A percentile compares a stretch with the other conserved stretches of the same genome.
Conservation (phyloP, 768 basidiomycete genomes). For the Leccinum subgranulosum region DNA sequence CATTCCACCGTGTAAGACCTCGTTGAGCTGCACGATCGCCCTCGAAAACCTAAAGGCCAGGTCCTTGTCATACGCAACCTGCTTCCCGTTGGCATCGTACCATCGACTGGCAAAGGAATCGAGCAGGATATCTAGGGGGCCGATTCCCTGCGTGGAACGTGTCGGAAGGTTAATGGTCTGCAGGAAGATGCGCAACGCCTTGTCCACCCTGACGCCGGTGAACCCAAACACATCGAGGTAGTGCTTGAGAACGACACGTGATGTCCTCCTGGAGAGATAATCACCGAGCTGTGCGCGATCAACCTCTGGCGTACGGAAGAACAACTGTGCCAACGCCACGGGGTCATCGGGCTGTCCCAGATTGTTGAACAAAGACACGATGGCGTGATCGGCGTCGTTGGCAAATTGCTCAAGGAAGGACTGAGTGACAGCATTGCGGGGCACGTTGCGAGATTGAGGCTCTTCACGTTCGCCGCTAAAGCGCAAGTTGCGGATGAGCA, state of each 20-base stretch:
- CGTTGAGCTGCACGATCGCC: slow-evolving; percentile 85
- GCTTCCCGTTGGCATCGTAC: slow-evolving; percentile 82
- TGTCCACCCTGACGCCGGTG: slow-evolving; percentile 77
- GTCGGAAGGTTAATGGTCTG: slow-evolving; percentile 69
- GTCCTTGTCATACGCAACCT: slow-evolving; percentile 80
- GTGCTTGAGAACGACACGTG: slow-evolving; percentile 72
- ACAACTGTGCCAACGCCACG: slow-evolving; percentile 66
- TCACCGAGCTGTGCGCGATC: slow-evolving; percentile 82
- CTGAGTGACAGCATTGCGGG: slow-evolving; percentile 61
- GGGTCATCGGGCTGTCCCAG: slow-evolving; percentile 61
- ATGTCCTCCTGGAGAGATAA: slow-evolving; percentile 72
- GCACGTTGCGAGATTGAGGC: slow-evolving; percentile 43
- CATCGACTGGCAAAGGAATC: slow-evolving; percentile 85
- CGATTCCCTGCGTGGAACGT: slow-evolving; percentile 31
- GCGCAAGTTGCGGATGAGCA: slow-evolving; percentile 67
- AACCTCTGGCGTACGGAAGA: slow-evolving; percentile 82
- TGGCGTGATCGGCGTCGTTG: slow-evolving; percentile 76
- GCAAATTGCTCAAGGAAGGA: slow-evolving; percentile 79
- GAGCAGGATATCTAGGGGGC: slow-evolving; percentile 56
- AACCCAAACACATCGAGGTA: slow-evolving; percentile 87
- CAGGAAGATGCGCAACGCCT: slow-evolving; percentile 85
- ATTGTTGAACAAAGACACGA: slow-evolving; percentile 65
- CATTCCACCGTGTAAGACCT: slow-evolving; percentile 76
- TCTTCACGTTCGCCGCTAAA: slow-evolving; percentile 71
- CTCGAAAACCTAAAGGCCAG: slow-evolving; percentile 73